Percentiles rank a stretch among this genome's conserved stretches.
These are phyloP conservation scores for Keithomyces neogunnii DNA, from an alignment of 2,329 filamentous ascomycete species.

Conservation along the genomic window DNA sequence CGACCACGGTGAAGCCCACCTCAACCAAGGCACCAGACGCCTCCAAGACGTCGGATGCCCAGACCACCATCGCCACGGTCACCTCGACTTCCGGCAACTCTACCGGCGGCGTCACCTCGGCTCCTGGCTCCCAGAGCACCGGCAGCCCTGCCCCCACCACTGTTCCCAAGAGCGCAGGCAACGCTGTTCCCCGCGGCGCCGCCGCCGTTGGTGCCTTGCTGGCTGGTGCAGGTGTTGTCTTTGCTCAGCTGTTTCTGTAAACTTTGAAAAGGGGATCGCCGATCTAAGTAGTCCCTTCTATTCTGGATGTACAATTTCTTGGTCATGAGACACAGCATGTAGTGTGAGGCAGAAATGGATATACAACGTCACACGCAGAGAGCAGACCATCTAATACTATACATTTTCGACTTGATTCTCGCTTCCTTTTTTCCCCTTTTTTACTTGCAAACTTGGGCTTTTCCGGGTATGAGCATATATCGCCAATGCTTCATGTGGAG, in stretches of 20 bases:
- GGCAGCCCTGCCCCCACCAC: constrained; percentile 1
- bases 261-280: neutral
- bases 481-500: too few relatives aligned
- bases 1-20: constrained; percentile 24
- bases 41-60: constrained; percentile 23
- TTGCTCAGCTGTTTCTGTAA: constrained; percentile 23
- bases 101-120: constrained; percentile 1
- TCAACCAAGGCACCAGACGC: constrained; percentile 51
- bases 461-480: neutral
- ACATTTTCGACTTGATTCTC: constrained; percentile 19
- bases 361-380: constrained; percentile 10
- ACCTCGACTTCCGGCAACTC: constrained; percentile 8
- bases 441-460: neutral
- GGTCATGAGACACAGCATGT: constrained; percentile 16
- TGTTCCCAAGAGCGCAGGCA: constrained; percentile 11
- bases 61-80: constrained; percentile 10
- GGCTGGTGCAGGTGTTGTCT: constrained; percentile 18
- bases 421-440: neutral
- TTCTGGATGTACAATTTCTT: constrained; percentile 17
- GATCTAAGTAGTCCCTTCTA: constrained; percentile 4
- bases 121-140: neutral
- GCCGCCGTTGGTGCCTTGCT: constrained; percentile 17
- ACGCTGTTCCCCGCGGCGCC: constrained; percentile 16
- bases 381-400: constrained; percentile 22
- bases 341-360: constrained; percentile 9